Conservation (phyloP, 2,329 filamentous ascomycete genomes). For the Ceratocystis alfenasii region DNA sequence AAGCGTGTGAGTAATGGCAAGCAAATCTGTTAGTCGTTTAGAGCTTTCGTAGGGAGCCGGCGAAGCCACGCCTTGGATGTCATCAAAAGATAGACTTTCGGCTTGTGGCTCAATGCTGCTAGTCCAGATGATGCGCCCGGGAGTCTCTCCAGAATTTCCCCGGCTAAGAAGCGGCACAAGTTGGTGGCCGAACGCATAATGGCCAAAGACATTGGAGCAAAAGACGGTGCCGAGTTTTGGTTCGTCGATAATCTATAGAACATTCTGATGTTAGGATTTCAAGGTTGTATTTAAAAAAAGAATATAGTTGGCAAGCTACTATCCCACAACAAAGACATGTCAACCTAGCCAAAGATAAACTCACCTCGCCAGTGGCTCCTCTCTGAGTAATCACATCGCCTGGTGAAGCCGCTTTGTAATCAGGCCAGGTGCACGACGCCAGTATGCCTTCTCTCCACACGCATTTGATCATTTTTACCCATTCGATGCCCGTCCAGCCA, state of each 20-base stretch:
- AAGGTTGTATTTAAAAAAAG: background rate
- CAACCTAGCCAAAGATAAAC: background rate
- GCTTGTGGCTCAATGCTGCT: conserved; percentile 61
- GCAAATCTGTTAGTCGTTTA: conserved; percentile 76
- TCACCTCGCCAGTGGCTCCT: conserved; percentile 4
- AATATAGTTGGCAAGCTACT: background rate
- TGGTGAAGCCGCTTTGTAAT: conserved; percentile 54
- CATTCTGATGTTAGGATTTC: background rate
- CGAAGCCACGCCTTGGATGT: conserved; percentile 62
- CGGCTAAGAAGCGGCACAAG: conserved; percentile 61
- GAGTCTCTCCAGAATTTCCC: conserved; percentile 28
- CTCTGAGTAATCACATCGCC: conserved; percentile 27
- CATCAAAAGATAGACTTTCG: conserved; percentile 47
- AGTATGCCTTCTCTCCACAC: conserved; percentile 49
- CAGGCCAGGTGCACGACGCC: conserved; percentile 62
- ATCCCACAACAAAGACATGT: background rate
- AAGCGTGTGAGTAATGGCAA: conserved; percentile 61
- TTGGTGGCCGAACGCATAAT: conserved; percentile 78
- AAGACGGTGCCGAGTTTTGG: conserved; percentile 70
- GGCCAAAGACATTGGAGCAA: conserved; percentile 85
- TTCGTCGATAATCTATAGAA: conserved; percentile 4
- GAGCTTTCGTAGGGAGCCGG: conserved; percentile 65
- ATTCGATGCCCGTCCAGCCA: conserved; percentile 67
- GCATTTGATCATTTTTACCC: conserved; percentile 26
- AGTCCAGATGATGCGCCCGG: conserved; percentile 72